Evolutionary conservation across 2,329 filamentous ascomycete species (phyloP).

Genomic region (Fusarium pilosicola): DNA sequence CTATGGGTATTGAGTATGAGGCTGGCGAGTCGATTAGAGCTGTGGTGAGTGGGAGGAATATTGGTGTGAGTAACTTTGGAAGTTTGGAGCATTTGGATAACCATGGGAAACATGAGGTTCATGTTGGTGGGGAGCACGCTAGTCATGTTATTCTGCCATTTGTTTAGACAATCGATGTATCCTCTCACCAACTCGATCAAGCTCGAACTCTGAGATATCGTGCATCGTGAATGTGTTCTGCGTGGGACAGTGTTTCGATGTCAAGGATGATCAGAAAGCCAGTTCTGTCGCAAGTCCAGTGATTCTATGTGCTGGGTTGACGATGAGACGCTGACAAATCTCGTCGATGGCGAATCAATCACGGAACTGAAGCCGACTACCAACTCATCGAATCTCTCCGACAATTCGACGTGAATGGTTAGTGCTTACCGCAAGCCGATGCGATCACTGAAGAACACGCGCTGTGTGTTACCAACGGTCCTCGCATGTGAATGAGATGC

Average conservation of each 20-base stretch:
- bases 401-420: not conserved
- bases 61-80: constrained; percentile 12
- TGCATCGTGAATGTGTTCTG: not conserved
- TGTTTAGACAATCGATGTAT: not conserved
- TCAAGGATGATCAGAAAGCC: too few species aligned
- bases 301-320: not conserved
- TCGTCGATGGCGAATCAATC: not conserved
- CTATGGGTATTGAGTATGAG: constrained; percentile 18
- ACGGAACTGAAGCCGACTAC: not conserved
- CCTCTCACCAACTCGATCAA: not conserved
- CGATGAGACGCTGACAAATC: not conserved
- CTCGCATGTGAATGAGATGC: not conserved
- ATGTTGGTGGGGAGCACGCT: not conserved
- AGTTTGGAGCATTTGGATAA: constrained; percentile 15
- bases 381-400: not conserved
- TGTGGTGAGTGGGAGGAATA: not conserved
- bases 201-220: not conserved
- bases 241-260: fast-evolving
- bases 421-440: not conserved
- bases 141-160: constrained; percentile 8
- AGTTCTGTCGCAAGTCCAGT: not conserved
- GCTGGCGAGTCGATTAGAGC: not conserved
- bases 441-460: not conserved
- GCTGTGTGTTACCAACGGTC: not conserved
- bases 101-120: not conserved